Evolutionary conservation across 345 rosid species (phyloP), one percentile per base, ranked within the genome.

Genomic region (Euphorbia peplus): DNA sequence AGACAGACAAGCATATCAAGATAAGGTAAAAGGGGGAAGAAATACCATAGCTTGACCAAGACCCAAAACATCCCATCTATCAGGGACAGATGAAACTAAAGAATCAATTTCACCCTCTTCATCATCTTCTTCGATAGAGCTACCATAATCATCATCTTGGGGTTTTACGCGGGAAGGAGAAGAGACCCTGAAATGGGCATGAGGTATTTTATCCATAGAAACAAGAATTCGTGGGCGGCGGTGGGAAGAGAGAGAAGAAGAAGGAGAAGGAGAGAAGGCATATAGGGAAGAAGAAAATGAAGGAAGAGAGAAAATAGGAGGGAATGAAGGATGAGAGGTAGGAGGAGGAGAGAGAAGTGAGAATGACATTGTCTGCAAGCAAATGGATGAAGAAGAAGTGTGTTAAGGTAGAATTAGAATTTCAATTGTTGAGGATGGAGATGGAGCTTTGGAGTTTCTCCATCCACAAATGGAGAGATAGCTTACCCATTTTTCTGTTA

Each of bases 1-100:
- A n/a, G n/a, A n/a, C n/a, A 19, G 15, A 1, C 4, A n/a, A n/a
- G n/a, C n/a, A n/a, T n/a, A n/a, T n/a, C 56, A 46, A 28, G 16
- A 26, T 18, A 41, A 13, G 1, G 24, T 55, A 15, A 15, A 53
- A 61, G 41, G n/a, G 19, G 37, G 25, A 22, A 58, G 46, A 44
- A 15, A 60, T 70, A 92, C 97, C 98, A 90, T 93, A 81, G 97
- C 97, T 83, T 93, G 98, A 66, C 98, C 95, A 59, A 93, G 96
- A 64, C 97, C 98, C 52, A 93, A 72, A 69, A 89, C 96, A 83
- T 93, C 95, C 95, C 93, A 91, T 80, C 87, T 83, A 52, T 86
- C 95, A 60, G 96, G 93, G 65, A 87, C 76, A 66, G 75, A 42
- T 8, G 86, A 61, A 64, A 53, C 42, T 25, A 8, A 54, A 50